Evolutionary conservation across 345 rosid species (phyloP), one percentile per base, ranked within the genome.

Genomic region (Capsella bursapastoris): DNA sequence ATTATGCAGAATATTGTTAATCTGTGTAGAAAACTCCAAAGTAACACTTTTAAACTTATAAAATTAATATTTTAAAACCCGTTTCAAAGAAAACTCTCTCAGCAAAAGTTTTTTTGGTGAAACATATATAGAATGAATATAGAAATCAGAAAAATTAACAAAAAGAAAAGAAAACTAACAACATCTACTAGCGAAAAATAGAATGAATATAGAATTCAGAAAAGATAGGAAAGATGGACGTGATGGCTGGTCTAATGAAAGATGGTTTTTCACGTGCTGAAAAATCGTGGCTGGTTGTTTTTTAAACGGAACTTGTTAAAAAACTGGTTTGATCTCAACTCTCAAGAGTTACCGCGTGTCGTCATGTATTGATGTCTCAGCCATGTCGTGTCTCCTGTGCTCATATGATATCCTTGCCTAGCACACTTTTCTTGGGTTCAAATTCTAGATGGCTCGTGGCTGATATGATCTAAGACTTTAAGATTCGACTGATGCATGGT

Each of bases 261-360:
- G 35, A 53, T 38, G 10, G 3, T 38, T 38, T 38, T 12, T 38
- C 43, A 56, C 32, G 12, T 56, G 22, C 11, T 14, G 38, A 11
- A n/a, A 55, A 29, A 14, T 29, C 31, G 60, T 56, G 10, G 9
- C 9, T n/a, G 7, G 59, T 56, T 7, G 7, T 56, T 14, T n/a
- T 56, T 14, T 18, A 18, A 29, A 56, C 22, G 22, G 12, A 56
- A 31, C 6, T 31, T 14, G 60, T 4, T n/a, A 16, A 29, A 18
- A 14, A 28, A 29, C 13, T 31, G 8, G 14, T 57, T 15, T 34
- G 62, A 15, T 57, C 44, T 35, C 44, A 57, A 25, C 9, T 57
- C 44, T 35, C 44, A 57, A 25, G 28, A 58, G 45, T 59, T 37
- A 59, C 29, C 29, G 64, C 45, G 45, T 34, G 37, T 34, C 37